A percentile compares a stretch with the other conserved stretches of the same genome.
Evolutionary conservation across 2,329 filamentous ascomycete species (phyloP).

Genomic region (Aspergillus phoenicis): DNA sequence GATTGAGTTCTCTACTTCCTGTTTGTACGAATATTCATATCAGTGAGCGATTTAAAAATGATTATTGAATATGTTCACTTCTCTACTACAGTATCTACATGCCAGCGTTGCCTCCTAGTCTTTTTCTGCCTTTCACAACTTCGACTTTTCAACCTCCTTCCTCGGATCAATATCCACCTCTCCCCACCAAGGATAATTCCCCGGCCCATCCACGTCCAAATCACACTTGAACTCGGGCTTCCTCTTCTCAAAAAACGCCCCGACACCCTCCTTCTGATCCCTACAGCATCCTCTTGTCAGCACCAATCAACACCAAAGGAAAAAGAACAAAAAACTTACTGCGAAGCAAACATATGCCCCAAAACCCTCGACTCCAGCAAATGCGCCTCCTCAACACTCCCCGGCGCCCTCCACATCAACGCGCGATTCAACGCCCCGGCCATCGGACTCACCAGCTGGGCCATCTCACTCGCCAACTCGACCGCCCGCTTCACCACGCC

Average conservation of each 20-base stretch:
- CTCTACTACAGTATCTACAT: neutral
- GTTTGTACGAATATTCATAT: conserved; percentile 16
- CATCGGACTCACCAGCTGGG: too few relatives aligned
- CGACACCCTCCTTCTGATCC: conserved; percentile 68
- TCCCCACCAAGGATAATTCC: conserved; percentile 69
- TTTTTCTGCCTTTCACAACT: conserved; percentile 22
- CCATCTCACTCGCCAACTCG: too few relatives aligned
- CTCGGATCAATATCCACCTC: conserved; percentile 50
- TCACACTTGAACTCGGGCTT: conserved; percentile 63
- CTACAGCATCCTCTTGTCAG: neutral
- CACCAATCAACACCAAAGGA: neutral
- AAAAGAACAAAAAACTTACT: conserved; percentile 16
- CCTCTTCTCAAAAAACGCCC: conserved; percentile 71
- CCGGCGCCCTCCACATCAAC: conserved; percentile 61
- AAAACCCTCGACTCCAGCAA: conserved; percentile 60
- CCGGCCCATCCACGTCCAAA: conserved; percentile 62
- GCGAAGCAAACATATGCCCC: conserved; percentile 42
- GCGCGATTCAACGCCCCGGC: conserved; percentile 52
- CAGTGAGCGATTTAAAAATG: conserved; percentile 18
- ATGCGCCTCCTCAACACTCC: conserved; percentile 68
- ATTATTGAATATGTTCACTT: neutral
- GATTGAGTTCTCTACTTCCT: neutral
- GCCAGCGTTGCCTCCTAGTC: neutral
- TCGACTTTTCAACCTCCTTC: conserved; percentile 27
- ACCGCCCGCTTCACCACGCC: too few relatives aligned